These are phyloP conservation scores for Tympanopsis confertula DNA, from an alignment of 2,329 filamentous ascomycete species.

Conservation along the genomic window DNA sequence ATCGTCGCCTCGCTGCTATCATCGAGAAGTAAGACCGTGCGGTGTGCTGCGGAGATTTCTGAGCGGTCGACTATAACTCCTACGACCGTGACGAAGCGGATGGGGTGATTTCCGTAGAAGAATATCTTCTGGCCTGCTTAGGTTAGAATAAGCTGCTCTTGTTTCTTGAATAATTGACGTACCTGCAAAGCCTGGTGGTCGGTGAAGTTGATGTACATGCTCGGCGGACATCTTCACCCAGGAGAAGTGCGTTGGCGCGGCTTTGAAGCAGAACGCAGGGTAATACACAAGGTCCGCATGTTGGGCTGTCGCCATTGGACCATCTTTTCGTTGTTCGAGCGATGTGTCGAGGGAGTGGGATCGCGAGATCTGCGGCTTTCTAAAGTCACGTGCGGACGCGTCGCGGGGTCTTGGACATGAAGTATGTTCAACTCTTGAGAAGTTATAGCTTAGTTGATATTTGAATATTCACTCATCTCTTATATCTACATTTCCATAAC, in stretches of 20 bases:
- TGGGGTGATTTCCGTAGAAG: conserved; percentile 4
- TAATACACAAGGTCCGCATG: conserved; percentile 26
- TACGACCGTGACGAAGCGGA: not conserved
- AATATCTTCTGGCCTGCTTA: conserved; percentile 37
- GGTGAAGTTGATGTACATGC: conserved; percentile 39
- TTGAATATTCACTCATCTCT: no score
- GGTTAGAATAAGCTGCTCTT: not conserved
- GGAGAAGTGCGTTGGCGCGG: conserved; percentile 46
- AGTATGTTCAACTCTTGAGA: no score
- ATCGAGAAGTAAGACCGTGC: conserved; percentile 38
- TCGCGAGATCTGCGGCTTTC: no score
- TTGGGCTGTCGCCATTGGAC: not conserved
- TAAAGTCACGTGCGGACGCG: no score
- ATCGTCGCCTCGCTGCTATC: conserved; percentile 48
- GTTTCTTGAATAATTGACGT: conserved; percentile 8
- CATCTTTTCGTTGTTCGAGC: not conserved
- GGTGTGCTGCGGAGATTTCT: conserved; percentile 35
- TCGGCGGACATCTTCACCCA: conserved; percentile 50
- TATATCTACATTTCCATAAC: no score
- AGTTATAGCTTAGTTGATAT: no score
- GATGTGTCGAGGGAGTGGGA: not conserved
- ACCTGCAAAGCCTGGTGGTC: conserved; percentile 37
- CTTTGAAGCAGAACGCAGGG: conserved; percentile 45
- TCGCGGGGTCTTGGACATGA: no score
- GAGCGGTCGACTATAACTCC: conserved; percentile 24